Evolutionary conservation across 345 rosid species (phyloP), one percentile per base, ranked within the genome.

Genomic region (Diplotaxis tenuifolia): DNA sequence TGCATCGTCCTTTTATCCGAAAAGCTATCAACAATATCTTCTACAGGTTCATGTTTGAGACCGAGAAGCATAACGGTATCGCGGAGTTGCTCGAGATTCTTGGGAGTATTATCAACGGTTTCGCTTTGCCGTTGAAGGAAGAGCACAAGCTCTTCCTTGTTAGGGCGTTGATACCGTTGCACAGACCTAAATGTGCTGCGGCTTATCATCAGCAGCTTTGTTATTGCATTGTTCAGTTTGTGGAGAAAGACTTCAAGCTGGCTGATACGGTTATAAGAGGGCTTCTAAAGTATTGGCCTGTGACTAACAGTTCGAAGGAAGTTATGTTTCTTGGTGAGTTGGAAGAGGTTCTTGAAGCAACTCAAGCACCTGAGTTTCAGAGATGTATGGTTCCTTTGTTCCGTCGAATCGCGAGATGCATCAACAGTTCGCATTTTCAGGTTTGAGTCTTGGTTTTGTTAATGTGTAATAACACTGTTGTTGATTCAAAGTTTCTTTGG

Each of bases 1-100:
- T 87, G 42, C 87, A 87, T 68, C 80, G 91, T 9, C 91, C 91
- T 2, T 87, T 82, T 36, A 87, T 87, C 57, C 68, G 92, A 66
- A 87, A 23, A 23, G 25, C 25, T 23, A 23, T 23, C 3, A 23
- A 23, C 25, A 23, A 23, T 23, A 23, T 23, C 25, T 23, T 23
- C 25, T 23, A 23, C 25, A 23, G 25, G 3, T 23, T 23, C 25
- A 23, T 23, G 3, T 23, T 23, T 3, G 25, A 23, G 3, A 23
- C 36, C 2, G n/a, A 40, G 12, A 40, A 40, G 47, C 47, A 40
- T 40, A 40, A 12, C 12, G 15, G 47, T 14, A 40, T 14, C 12
- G 47, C 47, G 12, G 47, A 40, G 47, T 12, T 40, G 47, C 47
- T 40, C 4, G 47, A 40, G 15, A 40, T 40, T 40, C 47, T 40